Evolutionary conservation across 2,329 filamentous ascomycete species (phyloP), one percentile per base, ranked within the genome.

Genomic region (Aspergillus caelatus): DNA sequence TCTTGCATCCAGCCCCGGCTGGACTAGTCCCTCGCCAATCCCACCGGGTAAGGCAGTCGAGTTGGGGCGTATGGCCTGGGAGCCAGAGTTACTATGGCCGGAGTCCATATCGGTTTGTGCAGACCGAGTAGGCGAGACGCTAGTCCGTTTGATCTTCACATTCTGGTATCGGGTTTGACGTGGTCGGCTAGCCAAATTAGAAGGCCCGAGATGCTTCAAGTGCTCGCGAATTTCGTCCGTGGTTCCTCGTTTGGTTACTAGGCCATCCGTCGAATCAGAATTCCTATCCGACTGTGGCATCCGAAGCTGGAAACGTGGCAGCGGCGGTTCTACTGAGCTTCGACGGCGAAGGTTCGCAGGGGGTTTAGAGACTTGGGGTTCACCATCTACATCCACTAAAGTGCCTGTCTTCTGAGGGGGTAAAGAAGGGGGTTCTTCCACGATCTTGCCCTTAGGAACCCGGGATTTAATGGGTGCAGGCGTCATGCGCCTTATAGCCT

Each of bases 401-500:
- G 77, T 71, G 16, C 76, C 74, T 52, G 79, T 73, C 12, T 68
- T 62, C n/a, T 75, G 67, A 1, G 76, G 64, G 46, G 74, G 66
- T 14, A 76, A 66, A 43, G 76, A 73, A 1, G 80, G 78, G 26
- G 75, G 76, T 34, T 85, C 83, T 62, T 81, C 80, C 21, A 88
- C 75, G 45, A 88, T 80, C 59, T 82, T 82, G 52, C 81, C 82
- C 68, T 85, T 87, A 23, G 83, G 85, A n/a, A 88, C 85, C 61
- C 91, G 87, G 52, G 88, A 88, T 73, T 92, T 91, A 9, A 55
- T 26, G 1, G 94, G 94, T 1, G 94, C 93, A 1, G 93, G 93
- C 23, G 90, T 88, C 72, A 96, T 86, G 58, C 95, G 91, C 62
- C 95, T 89, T 70, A 99, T 97, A 26, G 95, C 95, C 81, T 98